Evolutionary conservation across 2,329 filamentous ascomycete genomes (phyloP).

Genomic region (Scedosporium apiospermum): DNA sequence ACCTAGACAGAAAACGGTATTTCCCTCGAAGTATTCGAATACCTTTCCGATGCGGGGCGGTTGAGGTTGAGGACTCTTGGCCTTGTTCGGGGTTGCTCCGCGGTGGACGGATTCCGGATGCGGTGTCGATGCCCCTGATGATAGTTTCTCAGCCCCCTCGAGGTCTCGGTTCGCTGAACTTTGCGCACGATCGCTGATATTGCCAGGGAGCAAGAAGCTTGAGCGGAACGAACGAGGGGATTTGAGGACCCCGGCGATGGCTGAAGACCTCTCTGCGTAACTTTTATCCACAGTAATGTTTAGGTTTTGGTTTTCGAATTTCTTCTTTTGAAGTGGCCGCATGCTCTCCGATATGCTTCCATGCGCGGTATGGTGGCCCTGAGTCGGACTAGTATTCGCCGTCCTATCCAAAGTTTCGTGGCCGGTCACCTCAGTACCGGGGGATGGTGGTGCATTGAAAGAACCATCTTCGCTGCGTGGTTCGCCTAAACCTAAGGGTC

Average conservation of each 20-base stretch:
- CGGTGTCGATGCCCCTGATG: slow-evolving; percentile 56
- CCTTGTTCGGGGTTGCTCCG: slow-evolving; percentile 12
- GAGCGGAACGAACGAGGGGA: slow-evolving; percentile 71
- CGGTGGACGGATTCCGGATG: slow-evolving; percentile 31
- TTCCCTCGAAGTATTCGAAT: slow-evolving; percentile 88
- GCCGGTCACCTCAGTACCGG: slow-evolving; percentile 74
- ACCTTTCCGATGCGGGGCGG: slow-evolving; percentile 52
- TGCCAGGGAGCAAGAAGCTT: slow-evolving; percentile 57
- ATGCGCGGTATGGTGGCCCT: slow-evolving; percentile 38
- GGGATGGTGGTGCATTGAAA: slow-evolving; percentile 55
- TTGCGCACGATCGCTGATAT: slow-evolving; percentile 35
- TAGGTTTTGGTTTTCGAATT: slow-evolving; percentile 30
- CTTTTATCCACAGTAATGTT: slow-evolving; percentile 52
- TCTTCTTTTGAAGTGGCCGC: slow-evolving; percentile 57
- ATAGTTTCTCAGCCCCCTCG: slow-evolving; percentile 71
- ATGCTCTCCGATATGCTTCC: slow-evolving; percentile 69
- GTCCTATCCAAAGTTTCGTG: slow-evolving; percentile 63
- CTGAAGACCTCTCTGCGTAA: slow-evolving; percentile 36
- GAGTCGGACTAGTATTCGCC: slow-evolving; percentile 64
- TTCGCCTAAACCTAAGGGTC: slow-evolving; percentile 6
- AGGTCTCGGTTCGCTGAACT: slow-evolving; percentile 44
- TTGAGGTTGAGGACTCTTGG: slow-evolving; percentile 20
- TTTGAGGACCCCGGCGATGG: slow-evolving; percentile 51
- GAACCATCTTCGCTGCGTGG: slow-evolving; percentile 36
- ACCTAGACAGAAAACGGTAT: slow-evolving; percentile 80